Conservation (phyloP, 2,329 filamentous ascomycete genomes). For the Alternaria triticina region DNA sequence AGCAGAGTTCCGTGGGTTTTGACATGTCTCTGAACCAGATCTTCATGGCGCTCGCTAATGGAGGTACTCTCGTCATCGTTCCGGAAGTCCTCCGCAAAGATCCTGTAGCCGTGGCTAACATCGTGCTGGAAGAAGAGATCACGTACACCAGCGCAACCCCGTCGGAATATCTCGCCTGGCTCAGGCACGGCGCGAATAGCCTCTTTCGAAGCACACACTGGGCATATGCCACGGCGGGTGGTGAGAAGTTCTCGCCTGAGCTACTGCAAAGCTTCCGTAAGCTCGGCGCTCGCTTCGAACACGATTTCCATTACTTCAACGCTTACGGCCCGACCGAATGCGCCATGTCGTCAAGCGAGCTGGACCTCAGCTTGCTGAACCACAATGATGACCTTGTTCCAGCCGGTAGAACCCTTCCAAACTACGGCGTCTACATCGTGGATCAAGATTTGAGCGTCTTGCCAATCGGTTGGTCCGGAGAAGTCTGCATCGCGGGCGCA, state of each 20-base stretch:
- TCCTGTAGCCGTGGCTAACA: conserved; percentile 40
- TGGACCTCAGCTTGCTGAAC: not conserved
- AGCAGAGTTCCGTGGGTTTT: conserved; percentile 52
- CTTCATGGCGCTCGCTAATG: conserved; percentile 50
- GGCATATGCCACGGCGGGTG: conserved; percentile 36
- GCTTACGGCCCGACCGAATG: conserved; percentile 26
- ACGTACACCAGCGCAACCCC: conserved; percentile 51
- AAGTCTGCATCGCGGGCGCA: conserved; percentile 51
- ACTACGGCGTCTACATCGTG: conserved; percentile 45
- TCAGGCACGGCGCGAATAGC: conserved; percentile 21
- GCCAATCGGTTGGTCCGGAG: conserved; percentile 52
- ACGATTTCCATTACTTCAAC: conserved; percentile 7
- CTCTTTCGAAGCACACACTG: conserved; percentile 30
- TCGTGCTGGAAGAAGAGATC: conserved; percentile 47
- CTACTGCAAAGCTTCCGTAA: conserved; percentile 10
- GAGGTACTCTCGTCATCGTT: conserved; percentile 49
- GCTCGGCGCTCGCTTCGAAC: not conserved
- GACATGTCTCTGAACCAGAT: conserved; percentile 53
- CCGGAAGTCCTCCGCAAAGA: conserved; percentile 41
- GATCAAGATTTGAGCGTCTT: conserved; percentile 47
- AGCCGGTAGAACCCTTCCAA: not conserved
- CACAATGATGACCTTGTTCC: not conserved
- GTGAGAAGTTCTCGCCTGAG: conserved; percentile 10
- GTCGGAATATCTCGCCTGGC: conserved; percentile 48
- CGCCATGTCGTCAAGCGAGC: not conserved